Conservation (phyloP, 2,329 filamentous ascomycete genomes). For the Aspergillus viridinutans region DNA sequence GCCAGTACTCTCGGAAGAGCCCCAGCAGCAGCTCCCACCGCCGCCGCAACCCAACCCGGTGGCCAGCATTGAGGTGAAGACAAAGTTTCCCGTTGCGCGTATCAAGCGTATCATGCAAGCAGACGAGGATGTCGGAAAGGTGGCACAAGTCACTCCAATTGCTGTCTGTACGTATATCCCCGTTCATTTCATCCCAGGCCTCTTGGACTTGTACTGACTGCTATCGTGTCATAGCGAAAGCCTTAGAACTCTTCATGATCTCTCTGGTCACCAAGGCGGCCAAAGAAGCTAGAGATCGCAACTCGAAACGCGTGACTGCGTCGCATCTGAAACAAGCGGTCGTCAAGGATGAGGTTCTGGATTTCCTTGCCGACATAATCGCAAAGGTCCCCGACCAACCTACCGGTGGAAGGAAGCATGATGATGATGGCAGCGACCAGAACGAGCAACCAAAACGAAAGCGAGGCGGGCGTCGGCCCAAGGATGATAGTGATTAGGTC, state of each 20-base stretch:
- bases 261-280: constrained; percentile 85
- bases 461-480: constrained; percentile 37
- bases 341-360: constrained; percentile 82
- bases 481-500: constrained; percentile 36
- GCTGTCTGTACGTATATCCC: constrained; percentile 64
- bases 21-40: constrained; percentile 7
- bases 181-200: not conserved
- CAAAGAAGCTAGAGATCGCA: constrained; percentile 73
- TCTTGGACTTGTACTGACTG: not conserved
- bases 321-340: constrained; percentile 90
- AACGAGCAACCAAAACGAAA: constrained; percentile 48
- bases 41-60: constrained; percentile 24
- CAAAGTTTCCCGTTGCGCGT: constrained; percentile 92
- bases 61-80: constrained; percentile 71
- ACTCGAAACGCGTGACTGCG: constrained; percentile 84
- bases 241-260: constrained; percentile 97
- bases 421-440: constrained; percentile 45
- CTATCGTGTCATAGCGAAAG: constrained; percentile 62
- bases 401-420: constrained; percentile 36
- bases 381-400: constrained; percentile 70
- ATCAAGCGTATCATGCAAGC: constrained; percentile 99
- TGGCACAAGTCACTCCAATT: constrained; percentile 94
- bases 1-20: constrained; percentile 19
- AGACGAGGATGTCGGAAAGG: constrained; percentile 97
- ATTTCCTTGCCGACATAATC: constrained; percentile 89